Evolutionary conservation across 2,329 filamentous ascomycete species (phyloP), one percentile per base, ranked within the genome.

Genomic region (Chalara sp.): DNA sequence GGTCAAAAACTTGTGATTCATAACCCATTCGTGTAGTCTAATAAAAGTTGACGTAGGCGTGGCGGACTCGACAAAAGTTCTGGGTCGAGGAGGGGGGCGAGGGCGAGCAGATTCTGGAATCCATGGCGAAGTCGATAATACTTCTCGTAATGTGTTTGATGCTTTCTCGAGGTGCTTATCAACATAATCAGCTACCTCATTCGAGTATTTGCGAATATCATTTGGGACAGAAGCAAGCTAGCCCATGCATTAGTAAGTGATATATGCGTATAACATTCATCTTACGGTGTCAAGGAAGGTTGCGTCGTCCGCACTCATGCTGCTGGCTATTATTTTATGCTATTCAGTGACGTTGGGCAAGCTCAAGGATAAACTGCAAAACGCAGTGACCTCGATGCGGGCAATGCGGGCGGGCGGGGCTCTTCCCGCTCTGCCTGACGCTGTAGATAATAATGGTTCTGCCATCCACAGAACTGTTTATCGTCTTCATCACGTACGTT

Each of bases 91-190:
- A 29, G 74, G 72, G 7, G 76, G 75, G n/a, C 80, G 79, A n/a
- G 80, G 79, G 13, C 81, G 80, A 42, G 88, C 74, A 52, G 78
- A 76, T 40, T 86, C 78, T 41, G 88, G 88, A 11, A 95, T 72
- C 87, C 89, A 93, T 65, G 76, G 70, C 49, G 82, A 78, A 37
- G 82, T 75, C 37, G 84, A 78, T 44, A 89, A 74, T 5, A 78
- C 77, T 56, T 89, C 83, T 65, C 87, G 82, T 44, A 96, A 74
- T 37, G 78, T 75, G 35, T 76, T 74, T 49, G 90, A 87, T 43
- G 89, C 83, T 53, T 78, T 76, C 62, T 96, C 89, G 68, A 96
- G 84, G 64, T 90, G 83, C 52, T 79, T 76, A 69, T 96, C 89
- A 66, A 95, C 81, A 58, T 84, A 86, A 57, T 89, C 85, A 65